Percentiles rank a stretch among this genome's conserved stretches.
Conservation (phyloP, 2,329 filamentous ascomycete genomes). For the Aspergillus pseudotamarii region DNA sequence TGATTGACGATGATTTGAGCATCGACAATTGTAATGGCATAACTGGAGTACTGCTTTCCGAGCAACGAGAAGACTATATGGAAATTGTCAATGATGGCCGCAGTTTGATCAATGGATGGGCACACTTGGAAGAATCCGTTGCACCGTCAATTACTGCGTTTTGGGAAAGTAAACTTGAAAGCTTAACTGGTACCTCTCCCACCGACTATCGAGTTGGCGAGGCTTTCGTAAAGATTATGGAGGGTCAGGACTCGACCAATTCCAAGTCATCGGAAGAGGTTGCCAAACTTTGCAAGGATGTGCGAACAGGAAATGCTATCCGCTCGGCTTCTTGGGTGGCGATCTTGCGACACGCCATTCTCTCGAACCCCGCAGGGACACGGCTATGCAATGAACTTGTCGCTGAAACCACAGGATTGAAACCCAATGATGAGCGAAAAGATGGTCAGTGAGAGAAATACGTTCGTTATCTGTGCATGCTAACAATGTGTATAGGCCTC, state of each 20-base stretch:
- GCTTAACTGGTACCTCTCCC: constrained; percentile 33
- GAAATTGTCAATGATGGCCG: constrained; percentile 57
- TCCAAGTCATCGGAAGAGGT: constrained; percentile 34
- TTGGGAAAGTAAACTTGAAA: constrained; percentile 41
- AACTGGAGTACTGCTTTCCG: constrained; percentile 50
- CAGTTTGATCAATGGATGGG: constrained; percentile 49
- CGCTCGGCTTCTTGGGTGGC: constrained; percentile 52
- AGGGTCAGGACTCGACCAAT: constrained; percentile 31
- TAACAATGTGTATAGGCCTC: constrained; percentile 39
- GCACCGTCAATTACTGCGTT: constrained; percentile 24
- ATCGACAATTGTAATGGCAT: constrained; percentile 59
- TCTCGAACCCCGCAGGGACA: constrained; percentile 51
- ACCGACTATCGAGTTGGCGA: constrained; percentile 44
- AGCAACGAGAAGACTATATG: constrained; percentile 56
- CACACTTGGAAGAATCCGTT: constrained; percentile 30
- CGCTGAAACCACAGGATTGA: constrained; percentile 60
- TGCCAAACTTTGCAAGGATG: constrained; percentile 38
- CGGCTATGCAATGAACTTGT: constrained; percentile 63
- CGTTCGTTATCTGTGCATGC: constrained; percentile 16
- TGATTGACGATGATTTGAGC: constrained; percentile 63
- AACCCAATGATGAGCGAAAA: constrained; percentile 45
- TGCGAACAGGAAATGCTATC: constrained; percentile 47
- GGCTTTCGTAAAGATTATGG: constrained; percentile 44
- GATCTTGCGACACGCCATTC: constrained; percentile 53
- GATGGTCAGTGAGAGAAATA: constrained; percentile 39